These are phyloP conservation scores for Colletotrichum nymphaeae DNA, from an alignment of 2,329 filamentous ascomycete genomes.

Conservation along the genomic window DNA sequence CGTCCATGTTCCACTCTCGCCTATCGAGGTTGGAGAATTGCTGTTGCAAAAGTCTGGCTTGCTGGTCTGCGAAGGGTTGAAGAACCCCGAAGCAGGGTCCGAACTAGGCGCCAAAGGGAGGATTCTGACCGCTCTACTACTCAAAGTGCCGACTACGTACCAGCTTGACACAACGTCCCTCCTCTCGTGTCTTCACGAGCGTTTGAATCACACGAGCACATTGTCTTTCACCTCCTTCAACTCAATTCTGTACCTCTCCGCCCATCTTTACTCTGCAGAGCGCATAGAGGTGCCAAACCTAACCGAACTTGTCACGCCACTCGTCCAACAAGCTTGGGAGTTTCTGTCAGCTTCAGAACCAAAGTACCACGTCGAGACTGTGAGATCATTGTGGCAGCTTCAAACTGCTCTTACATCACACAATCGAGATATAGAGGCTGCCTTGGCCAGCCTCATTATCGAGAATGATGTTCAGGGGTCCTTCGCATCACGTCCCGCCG, in stretches of 20 bases:
- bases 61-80: slow-evolving; percentile 61
- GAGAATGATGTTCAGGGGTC: slow-evolving; percentile 59
- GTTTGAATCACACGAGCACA: slow-evolving; percentile 51
- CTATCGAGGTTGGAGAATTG: slow-evolving; percentile 67
- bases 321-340: slow-evolving; percentile 81
- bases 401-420: slow-evolving; percentile 76
- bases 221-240: slow-evolving; percentile 67
- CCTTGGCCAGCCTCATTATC: slow-evolving; percentile 77
- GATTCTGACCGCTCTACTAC: slow-evolving; percentile 67
- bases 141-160: slow-evolving; percentile 61
- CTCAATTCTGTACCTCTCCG: slow-evolving; percentile 68
- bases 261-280: slow-evolving; percentile 64
- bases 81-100: slow-evolving; percentile 51
- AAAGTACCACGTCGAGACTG: slow-evolving; percentile 94
- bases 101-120: slow-evolving; percentile 69
- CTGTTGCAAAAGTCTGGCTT: slow-evolving; percentile 70
- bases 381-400: slow-evolving; percentile 86
- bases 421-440: slow-evolving; percentile 83
- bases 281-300: slow-evolving; percentile 65
- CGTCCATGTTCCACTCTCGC: slow-evolving; percentile 67
- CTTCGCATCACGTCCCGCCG: slow-evolving; percentile 61
- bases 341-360: slow-evolving; percentile 85
- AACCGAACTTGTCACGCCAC: slow-evolving; percentile 71
- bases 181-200: slow-evolving; percentile 62
- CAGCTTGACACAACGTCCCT: slow-evolving; percentile 58